Base-by-base conservation (phyloP, 805 yeast genomes). In the Naumovozyma castellii region DNA sequence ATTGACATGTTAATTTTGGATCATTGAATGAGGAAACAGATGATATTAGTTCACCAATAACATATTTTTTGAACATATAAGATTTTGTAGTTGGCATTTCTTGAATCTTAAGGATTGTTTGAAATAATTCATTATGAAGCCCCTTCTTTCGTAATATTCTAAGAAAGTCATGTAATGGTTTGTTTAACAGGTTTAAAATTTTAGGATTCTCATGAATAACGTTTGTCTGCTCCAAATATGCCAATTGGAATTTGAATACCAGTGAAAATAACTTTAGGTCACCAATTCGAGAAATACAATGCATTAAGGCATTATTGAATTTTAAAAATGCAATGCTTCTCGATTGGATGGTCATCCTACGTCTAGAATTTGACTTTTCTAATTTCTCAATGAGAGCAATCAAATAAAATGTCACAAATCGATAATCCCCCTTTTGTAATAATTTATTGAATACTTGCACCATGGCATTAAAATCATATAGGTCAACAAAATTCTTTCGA, bases 11-110 rank as follows among this genome's bases (percentile, higher is more conserved):
- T 20, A 58, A 35, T 41, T 52, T 55, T 9, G 61, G 56, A 35
- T 59, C 63, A 28, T 56, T 50, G 18, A 55, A 57, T 4, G 50
- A 42, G 31, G 54, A 41, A 13, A 56, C 32, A 3, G 56, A 46
- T 4, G 48, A 32, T 4, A 53, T 36, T 18, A 58, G 18, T 35
- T 54, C 58, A 2, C 45, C 46, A 3, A 50, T 29, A 3, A 58
- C 18, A 14, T 40, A 43, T n/a, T 47, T 47, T 15, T 46, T 50
- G 28, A 58, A 58, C 17, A 32, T 37, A 12, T 42, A 37, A 29
- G 41, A 40, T 16, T 41, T 41, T 8, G 28, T 28, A 13, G 45
- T 29, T 3, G 43, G 36, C 4, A 43, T 36, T 13, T 37, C 36
- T n/a, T 48, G 44, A 2, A 54, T 20, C 3, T 45, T 20, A 3